A percentile compares a stretch with the other conserved stretches of the same genome.
These are phyloP conservation scores for Cicer chorassanicum DNA, from an alignment of 306 rosid species.

Conservation along the genomic window DNA sequence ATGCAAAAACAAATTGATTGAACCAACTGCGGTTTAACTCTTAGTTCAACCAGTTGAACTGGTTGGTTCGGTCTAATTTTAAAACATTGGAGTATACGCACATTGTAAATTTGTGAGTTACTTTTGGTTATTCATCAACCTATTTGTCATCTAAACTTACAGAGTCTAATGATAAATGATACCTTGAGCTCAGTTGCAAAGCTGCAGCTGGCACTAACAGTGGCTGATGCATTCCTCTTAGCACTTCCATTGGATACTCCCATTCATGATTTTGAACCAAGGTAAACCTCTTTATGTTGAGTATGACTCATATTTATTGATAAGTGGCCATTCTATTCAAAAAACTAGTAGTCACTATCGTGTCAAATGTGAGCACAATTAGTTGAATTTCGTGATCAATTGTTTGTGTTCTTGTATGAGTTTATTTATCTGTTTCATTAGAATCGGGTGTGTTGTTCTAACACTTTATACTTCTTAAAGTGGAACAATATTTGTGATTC, in stretches of 20 bases:
- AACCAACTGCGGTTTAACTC: background rate
- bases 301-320: no score
- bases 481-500: constrained; percentile 3
- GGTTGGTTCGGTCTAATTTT: background rate
- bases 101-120: background rate
- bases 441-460: no score
- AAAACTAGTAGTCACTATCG: no score
- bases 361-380: no score
- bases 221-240: constrained; percentile 70
- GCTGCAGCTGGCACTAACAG: constrained; percentile 71
- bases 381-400: no score
- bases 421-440: no score
- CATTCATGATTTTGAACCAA: constrained; percentile 64
- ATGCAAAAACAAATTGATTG: background rate
- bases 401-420: no score
- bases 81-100: background rate
- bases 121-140: constrained; percentile 10
- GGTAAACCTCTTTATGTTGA: constrained; percentile 40
- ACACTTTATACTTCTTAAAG: background rate
- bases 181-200: constrained; percentile 62
- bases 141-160: constrained; percentile 40
- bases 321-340: no score
- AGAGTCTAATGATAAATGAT: constrained; percentile 77
- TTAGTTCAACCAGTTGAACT: background rate
- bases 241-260: constrained; percentile 59